Evolutionary conservation across 139 green algal genomes (phyloP).

Genomic region (Chlorella sp.): DNA sequence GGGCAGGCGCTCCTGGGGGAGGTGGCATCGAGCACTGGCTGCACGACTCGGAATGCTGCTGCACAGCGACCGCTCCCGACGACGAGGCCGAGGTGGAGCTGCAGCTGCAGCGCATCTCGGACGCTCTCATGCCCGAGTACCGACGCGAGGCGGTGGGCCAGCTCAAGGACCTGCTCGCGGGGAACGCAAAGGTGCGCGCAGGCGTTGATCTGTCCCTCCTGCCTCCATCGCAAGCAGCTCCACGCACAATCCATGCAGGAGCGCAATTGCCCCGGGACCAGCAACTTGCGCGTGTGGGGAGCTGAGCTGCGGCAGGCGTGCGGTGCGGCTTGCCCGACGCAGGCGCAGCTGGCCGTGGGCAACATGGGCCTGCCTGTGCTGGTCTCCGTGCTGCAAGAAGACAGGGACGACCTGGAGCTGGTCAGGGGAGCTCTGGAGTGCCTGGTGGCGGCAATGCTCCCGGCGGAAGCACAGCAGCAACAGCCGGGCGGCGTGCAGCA

Average conservation of each 20-base stretch:
- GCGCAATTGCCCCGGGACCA: not conserved
- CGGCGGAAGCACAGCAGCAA: too few relatives aligned
- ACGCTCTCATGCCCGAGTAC: slow-evolving; percentile 69
- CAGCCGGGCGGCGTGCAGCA: too few relatives aligned
- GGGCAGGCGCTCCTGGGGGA: too few relatives aligned
- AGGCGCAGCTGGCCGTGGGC: slow-evolving; percentile 68
- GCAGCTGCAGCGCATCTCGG: slow-evolving; percentile 67
- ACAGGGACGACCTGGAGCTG: slow-evolving; percentile 74
- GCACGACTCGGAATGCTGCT: too few relatives aligned
- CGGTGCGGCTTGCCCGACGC: not conserved
- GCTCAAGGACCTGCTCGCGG: slow-evolving; percentile 56
- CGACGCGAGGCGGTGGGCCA: slow-evolving; percentile 60
- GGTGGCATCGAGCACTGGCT: too few relatives aligned
- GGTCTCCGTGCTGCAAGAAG: slow-evolving; percentile 57
- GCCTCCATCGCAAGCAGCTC: too few relatives aligned
- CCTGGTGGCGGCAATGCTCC: slow-evolving; percentile 43
- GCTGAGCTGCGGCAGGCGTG: not conserved
- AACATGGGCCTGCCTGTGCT: slow-evolving; percentile 69
- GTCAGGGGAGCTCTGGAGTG: slow-evolving; percentile 73
- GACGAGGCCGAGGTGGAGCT: slow-evolving; percentile 62
- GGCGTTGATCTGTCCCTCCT: too few relatives aligned
- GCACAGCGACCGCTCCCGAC: slow-evolving; percentile 9
- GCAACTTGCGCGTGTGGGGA: not conserved
- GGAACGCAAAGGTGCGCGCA: slow-evolving; percentile 37
- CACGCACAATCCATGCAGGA: not conserved